Conservation (phyloP, 1,139 yeast species). For the Suhomyces bribrorum region DNA sequence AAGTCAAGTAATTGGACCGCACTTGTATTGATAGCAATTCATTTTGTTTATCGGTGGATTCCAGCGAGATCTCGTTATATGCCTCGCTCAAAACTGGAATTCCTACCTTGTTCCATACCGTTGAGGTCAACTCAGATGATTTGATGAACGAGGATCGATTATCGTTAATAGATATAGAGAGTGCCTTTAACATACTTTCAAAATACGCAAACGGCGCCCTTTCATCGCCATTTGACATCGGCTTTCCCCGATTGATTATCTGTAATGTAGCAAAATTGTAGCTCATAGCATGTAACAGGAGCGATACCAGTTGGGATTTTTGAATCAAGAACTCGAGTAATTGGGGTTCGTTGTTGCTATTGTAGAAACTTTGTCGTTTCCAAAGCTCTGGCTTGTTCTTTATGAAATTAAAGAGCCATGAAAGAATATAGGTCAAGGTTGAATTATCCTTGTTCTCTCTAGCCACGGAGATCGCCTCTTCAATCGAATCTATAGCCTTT, state of each 20-base stretch:
- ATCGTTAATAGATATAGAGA: conserved; percentile 51
- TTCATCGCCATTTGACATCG: conserved; percentile 27
- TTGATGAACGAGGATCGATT: conserved; percentile 37
- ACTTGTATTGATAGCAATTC: conserved; percentile 41
- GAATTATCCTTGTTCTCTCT: conserved; percentile 78
- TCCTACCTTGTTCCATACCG: conserved; percentile 57
- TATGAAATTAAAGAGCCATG: conserved; percentile 77
- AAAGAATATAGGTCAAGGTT: conserved; percentile 72
- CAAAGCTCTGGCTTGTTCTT: conserved; percentile 64
- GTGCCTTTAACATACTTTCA: conserved; percentile 57
- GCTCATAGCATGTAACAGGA: conserved; percentile 57
- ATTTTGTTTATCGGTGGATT: conserved; percentile 23
- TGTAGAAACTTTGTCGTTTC: conserved; percentile 41
- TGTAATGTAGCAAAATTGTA: conserved; percentile 61
- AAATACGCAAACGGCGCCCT: conserved; percentile 27
- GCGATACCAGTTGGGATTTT: conserved; percentile 55
- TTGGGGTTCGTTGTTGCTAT: conserved; percentile 53
- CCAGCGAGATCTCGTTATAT: conserved; percentile 48
- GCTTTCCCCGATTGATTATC: conserved; percentile 51
- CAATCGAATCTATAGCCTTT: conserved; percentile 78
- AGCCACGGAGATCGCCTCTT: conserved; percentile 86
- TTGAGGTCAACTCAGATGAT: conserved; percentile 46
- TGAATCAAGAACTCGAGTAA: conserved; percentile 62
- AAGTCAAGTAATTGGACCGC: conserved; percentile 36
- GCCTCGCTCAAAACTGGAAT: conserved; percentile 44